Evolutionary conservation across 306 rosid genomes (phyloP), one percentile per base, ranked within the genome.

Genomic region (Vachellia collinsii): DNA sequence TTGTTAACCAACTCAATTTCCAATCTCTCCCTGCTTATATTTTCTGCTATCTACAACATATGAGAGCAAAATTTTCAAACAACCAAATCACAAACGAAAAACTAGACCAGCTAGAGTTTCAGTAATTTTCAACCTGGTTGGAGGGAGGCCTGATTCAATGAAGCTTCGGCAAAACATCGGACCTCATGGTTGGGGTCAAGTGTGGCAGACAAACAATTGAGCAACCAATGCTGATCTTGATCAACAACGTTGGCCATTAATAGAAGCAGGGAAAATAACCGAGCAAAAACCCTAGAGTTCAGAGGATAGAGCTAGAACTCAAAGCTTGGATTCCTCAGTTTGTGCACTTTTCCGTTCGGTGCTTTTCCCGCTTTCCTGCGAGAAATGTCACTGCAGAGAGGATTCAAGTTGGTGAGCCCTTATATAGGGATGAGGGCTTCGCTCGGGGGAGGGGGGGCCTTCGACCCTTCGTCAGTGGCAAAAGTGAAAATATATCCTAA

Each of bases 181-280:
- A 95, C 92, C 50, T 95, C 98, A 12, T 84, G 97, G 88, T 86
- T 95, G 19, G 97, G 92, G 72, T 95, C 98, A 83, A 93, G 98
- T 39, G 97, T 89, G 59, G 99, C 94, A 14, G 99, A 90, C 89
- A 95, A 79, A 86, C 96, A 93, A 80, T 86, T 87, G 83, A 92
- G 93, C 62, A 95, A 91, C 99, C 98, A 93, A 43, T 92, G 94
- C 83, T 93, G 98, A 87, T 95, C 97, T 77, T 90, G 92, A 84
- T 95, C 98, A 47, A 86, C 83, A 11, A 75, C 86, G 81, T 79
- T 85, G 72, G 88, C 92, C 97, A 93, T 92, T 42, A 42, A 70
- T 47, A 65, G 42, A 46, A 56, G 42, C 64, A 39, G 11, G 25
- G 78, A 74, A 23, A 0, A 50, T 25, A 70, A 37, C 19, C 4